Conservation (phyloP, 352 stramenopile species). For the Phytophthora capsici region DNA sequence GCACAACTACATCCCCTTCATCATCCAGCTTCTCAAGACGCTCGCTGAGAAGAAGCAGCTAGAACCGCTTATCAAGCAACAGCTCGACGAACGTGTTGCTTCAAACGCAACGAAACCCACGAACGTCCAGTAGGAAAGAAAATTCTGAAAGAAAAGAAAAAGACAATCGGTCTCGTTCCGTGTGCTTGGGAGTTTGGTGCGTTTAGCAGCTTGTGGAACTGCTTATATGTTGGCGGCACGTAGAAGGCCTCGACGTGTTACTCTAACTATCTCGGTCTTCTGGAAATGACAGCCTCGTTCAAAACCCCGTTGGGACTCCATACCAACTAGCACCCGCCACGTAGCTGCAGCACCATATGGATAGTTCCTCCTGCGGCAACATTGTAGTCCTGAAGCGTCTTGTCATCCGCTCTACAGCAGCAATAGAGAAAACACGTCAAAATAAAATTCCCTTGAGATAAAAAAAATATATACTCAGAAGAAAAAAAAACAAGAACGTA, state of each 20-base stretch:
- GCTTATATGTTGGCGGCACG: slow-evolving; percentile 8
- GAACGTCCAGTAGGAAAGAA: slow-evolving; percentile 22
- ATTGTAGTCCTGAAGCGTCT: slow-evolving; percentile 97
- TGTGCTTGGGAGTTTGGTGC: slow-evolving; percentile 8
- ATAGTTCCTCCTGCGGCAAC: slow-evolving; percentile 97
- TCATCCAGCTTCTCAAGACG: slow-evolving; percentile 93
- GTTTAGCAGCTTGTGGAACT: slow-evolving; percentile 22
- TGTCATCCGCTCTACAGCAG: slow-evolving; percentile 90
- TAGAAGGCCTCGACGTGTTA: slow-evolving; percentile 21
- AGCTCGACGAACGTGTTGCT: slow-evolving; percentile 41
- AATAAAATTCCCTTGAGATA: neutral
- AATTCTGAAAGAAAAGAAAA: slow-evolving; percentile 8
- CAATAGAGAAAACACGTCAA: neutral
- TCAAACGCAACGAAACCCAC: slow-evolving; percentile 27
- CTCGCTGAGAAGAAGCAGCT: slow-evolving; percentile 92
- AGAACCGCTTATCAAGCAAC: slow-evolving; percentile 76
- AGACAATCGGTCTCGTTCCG: slow-evolving; percentile 1
- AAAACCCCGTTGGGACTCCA: slow-evolving; percentile 10
- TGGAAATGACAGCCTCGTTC: neutral
- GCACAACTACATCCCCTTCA: slow-evolving; percentile 98
- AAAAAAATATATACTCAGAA: too few relatives aligned
- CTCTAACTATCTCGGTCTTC: slow-evolving; percentile 30
- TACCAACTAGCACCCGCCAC: slow-evolving; percentile 84
- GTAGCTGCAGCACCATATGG: slow-evolving; percentile 99
- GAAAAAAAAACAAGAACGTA: slow-evolving; percentile 32